phyloP scores from a whole-genome alignment of 2,329 filamentous ascomycete genomes.

The Didymella glomerata region DNA sequence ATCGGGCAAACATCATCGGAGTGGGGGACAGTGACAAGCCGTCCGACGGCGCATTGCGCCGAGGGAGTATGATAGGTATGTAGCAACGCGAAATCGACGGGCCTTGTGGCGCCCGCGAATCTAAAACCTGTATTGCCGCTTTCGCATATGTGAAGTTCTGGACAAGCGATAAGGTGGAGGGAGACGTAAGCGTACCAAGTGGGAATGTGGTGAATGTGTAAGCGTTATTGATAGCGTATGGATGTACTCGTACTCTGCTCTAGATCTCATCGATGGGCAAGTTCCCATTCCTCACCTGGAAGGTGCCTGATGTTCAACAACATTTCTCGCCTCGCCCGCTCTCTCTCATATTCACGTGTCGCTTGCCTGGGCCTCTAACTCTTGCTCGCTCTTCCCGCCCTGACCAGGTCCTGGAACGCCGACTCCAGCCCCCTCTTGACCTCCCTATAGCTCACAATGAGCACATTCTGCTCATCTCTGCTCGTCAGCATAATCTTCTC shows the following conservation, averaged over 20 bases:
- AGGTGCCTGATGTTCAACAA: background rate
- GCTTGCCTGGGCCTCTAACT: conserved; percentile 29
- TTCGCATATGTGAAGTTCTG: too few relatives aligned
- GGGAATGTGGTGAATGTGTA: background rate
- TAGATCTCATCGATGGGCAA: background rate
- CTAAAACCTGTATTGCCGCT: too few relatives aligned
- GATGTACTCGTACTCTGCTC: background rate
- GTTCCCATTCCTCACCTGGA: background rate
- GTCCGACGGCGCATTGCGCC: too few relatives aligned
- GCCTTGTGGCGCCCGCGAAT: too few relatives aligned
- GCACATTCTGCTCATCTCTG: conserved; percentile 87
- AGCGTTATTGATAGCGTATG: conserved; percentile 16
- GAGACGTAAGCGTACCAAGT: too few relatives aligned
- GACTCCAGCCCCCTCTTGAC: conserved; percentile 72
- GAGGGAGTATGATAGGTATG: too few relatives aligned
- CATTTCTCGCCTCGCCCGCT: background rate
- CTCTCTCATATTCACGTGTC: background rate
- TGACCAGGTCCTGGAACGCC: conserved; percentile 65
- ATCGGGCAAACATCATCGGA: too few relatives aligned
- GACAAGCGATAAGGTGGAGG: too few relatives aligned
- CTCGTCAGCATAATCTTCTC: conserved; percentile 87
- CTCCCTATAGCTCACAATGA: conserved; percentile 90
- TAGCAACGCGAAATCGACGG: too few relatives aligned
- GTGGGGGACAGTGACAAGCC: too few relatives aligned
- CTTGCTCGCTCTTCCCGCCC: conserved; percentile 43